These are phyloP conservation scores for Eucalyptus erythrocorys DNA, from an alignment of 345 rosid species.

Conservation along the genomic window DNA sequence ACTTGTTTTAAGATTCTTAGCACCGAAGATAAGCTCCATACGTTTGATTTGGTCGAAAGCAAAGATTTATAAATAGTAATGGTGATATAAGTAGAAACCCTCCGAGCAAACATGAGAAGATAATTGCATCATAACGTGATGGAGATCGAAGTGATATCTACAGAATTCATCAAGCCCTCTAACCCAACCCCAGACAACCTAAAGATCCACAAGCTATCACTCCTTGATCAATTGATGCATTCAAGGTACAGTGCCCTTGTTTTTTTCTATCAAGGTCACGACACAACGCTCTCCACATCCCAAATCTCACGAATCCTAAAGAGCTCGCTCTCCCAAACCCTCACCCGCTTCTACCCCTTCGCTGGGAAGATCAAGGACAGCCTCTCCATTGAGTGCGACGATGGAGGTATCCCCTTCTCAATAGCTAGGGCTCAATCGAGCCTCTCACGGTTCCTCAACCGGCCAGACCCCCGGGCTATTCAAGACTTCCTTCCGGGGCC, in stretches of 20 bases:
- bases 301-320: neutral
- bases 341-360: neutral
- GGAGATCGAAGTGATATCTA: conserved; percentile 17
- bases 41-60: no score
- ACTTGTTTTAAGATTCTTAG: no score
- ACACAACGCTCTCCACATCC: neutral
- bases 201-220: conserved; percentile 14
- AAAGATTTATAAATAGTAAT: neutral
- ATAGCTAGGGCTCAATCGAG: neutral
- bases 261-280: neutral
- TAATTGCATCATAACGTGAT: neutral
- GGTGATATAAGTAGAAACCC: neutral
- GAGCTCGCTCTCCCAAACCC: neutral
- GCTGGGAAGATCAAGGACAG: neutral
- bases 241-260: neutral
- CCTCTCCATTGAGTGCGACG: neutral
- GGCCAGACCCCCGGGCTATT: neutral
- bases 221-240: conserved; percentile 22
- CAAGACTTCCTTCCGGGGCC: neutral
- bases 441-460: neutral
- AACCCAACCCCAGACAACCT: conserved; percentile 20
- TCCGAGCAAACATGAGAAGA: neutral
- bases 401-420: neutral
- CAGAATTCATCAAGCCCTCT: conserved; percentile 24
- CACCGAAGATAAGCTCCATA: no score